Base-by-base conservation (phyloP, 2,329 filamentous ascomycete genomes). In the Alternaria burnsii region DNA sequence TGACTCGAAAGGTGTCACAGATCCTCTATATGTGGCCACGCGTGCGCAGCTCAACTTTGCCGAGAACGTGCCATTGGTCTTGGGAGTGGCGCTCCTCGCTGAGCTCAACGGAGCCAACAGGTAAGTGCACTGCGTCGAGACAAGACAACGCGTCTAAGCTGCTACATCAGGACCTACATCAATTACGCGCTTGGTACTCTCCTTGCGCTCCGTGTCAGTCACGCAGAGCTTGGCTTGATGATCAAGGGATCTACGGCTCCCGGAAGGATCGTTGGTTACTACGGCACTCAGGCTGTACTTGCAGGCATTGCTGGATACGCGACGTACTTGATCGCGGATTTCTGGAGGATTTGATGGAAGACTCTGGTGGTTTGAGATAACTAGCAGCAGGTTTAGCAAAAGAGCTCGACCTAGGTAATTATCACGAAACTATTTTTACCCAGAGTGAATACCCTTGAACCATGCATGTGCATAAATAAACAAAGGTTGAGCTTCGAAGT, bases 21-120 rank as follows among this genome's bases (percentile, higher is more conserved):
- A 77, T 55, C 69, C 74, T 24, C 72, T 83, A 20, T 76, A 75
- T 58, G 66, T 80, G 32, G 74, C 76, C 7, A 70, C 64, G 11
- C 76, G 81, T 38, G 69, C 72, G 28, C 79, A 82, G 55, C 61
- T 70, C 30, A 83, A 82, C 55, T 83, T 82, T 63, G 58, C 77
- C 34, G 81, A 83, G 64, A 82, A 81, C 55, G 79, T 82, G 16
- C 80, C 81, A 1, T 55, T 82, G 9, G 76, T 77, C 4, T 69
- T 82, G 28, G 62, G 74, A 3, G 52, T 82, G 14, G 73, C 77
- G 3, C 65, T 76, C n/a, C 57, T 82, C 14, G 81, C 78, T 22
- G 82, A 83, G 66, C 59, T 82, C n/a, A 83, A 82, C 56, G 81
- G 81, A 16, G 81, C 74, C 7, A 73, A 80, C 44, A 63, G 77